phyloP scores from a whole-genome alignment of 768 basidiomycete species.

The Pleurotus salmoneostramineus region DNA sequence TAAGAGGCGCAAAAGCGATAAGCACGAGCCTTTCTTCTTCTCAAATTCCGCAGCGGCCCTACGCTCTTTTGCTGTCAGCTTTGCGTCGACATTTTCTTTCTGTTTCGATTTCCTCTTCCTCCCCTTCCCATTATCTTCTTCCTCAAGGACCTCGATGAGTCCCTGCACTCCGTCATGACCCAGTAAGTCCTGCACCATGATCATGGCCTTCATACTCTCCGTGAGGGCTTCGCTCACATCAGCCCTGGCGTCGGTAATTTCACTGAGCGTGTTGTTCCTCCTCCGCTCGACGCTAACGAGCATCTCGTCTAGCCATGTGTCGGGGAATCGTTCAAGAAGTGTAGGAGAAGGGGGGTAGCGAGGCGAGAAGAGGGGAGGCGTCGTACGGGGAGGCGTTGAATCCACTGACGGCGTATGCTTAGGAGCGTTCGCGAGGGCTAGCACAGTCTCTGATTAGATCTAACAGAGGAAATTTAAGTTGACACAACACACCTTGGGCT shows the following conservation, averaged over 20 bases:
- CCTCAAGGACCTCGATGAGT: background rate
- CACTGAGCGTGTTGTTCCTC: background rate
- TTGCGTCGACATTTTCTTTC: background rate
- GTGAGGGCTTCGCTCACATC: background rate
- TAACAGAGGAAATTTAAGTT: background rate
- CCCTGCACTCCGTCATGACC: background rate
- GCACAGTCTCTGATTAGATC: too few relatives aligned
- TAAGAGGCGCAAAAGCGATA: background rate
- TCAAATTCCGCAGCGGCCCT: background rate
- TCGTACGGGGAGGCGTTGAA: background rate
- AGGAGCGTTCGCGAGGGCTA: background rate
- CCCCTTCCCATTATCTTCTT: background rate
- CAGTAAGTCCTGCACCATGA: background rate
- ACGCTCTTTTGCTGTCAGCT: background rate
- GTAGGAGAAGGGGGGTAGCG: background rate
- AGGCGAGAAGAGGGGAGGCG: background rate
- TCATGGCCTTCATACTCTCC: background rate
- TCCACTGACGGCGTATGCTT: background rate
- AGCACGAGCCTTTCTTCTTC: background rate
- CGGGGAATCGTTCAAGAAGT: background rate
- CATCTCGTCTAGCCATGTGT: slow-evolving; percentile 3
- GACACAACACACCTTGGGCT: background rate
- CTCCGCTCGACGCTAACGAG: background rate
- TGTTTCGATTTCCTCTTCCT: background rate
- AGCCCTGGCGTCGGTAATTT: background rate